Evolutionary conservation across 2,329 filamentous ascomycete species (phyloP), one percentile per base, ranked within the genome.

Genomic region (Simplicillium aogashimaense): DNA sequence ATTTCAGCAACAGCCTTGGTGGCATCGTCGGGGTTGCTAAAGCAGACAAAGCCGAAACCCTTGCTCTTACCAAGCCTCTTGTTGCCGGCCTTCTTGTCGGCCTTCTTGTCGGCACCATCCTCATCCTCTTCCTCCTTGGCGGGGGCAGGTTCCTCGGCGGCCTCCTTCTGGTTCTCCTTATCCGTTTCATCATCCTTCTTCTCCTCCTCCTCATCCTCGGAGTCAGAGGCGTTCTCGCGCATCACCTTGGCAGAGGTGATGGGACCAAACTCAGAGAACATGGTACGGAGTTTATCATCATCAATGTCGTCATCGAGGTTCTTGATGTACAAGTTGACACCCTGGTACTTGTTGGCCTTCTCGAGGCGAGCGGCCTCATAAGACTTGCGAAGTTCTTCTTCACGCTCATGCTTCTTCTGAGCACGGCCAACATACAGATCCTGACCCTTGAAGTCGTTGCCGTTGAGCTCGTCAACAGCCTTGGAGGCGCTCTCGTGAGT

Each of bases 181-280:
- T 73, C 66, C 46, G 66, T 60, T 41, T 70, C 64, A 48, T 70
- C 64, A 47, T 66, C 63, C 46, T 76, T 67, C 48, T 75, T 66
- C 28, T 67, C 64, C 47, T 77, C 70, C 45, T 76, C 71, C 14
- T 75, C 68, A 42, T 65, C 71, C 40, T 75, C 72, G 33, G 67
- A 65, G 43, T 80, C 74, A 44, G 70, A 61, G 43, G 69, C 58
- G 39, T 74, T 78, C 56, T 98, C 92, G 53, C 92, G 88, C 92
- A 98, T 98, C 55, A 98, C 90, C 81, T 97, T 97, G 56, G 92
- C 90, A 30, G 92, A 97, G 45, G 92, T 98, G 66, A 98, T 97
- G 54, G 86, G 86, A 47, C 92, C 92, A 56, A 85, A 97, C 51
- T 87, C 76, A 57, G 81, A 71, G 65, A 98, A 98, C 63, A 97